Conservation (phyloP, 495 filamentous ascomycete species). For the Patellaria atrata region DNA sequence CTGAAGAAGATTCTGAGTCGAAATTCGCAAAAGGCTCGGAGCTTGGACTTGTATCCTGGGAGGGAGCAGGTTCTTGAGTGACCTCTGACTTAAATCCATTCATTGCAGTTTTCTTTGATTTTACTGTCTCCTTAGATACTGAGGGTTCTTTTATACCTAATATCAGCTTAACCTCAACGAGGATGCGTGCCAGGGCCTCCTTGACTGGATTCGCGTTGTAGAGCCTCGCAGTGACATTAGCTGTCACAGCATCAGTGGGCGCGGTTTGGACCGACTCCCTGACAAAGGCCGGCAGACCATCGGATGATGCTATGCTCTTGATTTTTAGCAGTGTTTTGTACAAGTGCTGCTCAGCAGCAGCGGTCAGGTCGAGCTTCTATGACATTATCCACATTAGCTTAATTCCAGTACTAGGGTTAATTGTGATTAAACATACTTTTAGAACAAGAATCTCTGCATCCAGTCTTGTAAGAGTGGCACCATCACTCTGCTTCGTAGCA, state of each 20-base stretch:
- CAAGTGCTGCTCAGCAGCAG: slow-evolving; percentile 53
- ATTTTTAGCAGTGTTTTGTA: slow-evolving; percentile 60
- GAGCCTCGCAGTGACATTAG: slow-evolving; percentile 69
- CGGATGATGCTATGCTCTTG: slow-evolving; percentile 48
- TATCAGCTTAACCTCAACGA: slow-evolving; percentile 46
- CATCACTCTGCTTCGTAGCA: slow-evolving; percentile 36
- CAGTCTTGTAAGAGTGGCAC: slow-evolving; percentile 34
- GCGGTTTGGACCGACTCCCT: slow-evolving; percentile 22
- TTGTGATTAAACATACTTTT: slow-evolving; percentile 41
- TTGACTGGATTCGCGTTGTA: slow-evolving; percentile 65
- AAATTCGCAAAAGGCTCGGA: too few species aligned
- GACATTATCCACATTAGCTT: slow-evolving; percentile 21
- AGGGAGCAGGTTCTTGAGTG: too few species aligned
- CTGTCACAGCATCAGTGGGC: slow-evolving; percentile 32
- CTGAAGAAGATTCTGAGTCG: too few species aligned
- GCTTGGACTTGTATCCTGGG: too few species aligned
- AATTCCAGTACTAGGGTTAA: background rate
- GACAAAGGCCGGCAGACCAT: slow-evolving; percentile 31
- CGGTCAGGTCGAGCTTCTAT: slow-evolving; percentile 45
- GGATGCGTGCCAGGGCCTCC: slow-evolving; percentile 44
- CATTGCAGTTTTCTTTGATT: too few species aligned
- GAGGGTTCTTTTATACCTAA: slow-evolving; percentile 45
- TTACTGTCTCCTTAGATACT: too few species aligned
- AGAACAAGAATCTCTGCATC: slow-evolving; percentile 58
- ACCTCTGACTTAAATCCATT: too few species aligned